These are phyloP conservation scores for Phialophora chinensis DNA, from an alignment of 2,329 filamentous ascomycete species.

Conservation along the genomic window DNA sequence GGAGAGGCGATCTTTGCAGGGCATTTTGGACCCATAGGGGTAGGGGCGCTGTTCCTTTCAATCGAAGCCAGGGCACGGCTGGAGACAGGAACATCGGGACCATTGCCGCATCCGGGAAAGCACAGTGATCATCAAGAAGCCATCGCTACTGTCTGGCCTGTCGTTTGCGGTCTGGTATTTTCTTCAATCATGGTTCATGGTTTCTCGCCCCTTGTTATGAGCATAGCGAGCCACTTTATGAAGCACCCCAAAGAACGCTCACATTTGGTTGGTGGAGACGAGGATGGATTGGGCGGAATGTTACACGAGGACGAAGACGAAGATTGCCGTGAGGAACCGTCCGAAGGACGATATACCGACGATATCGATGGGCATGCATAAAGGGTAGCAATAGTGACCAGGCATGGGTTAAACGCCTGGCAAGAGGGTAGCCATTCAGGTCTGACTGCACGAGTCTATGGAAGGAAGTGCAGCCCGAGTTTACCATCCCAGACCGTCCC, in stretches of 20 bases:
- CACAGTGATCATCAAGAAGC: slow-evolving; percentile 46
- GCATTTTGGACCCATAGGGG: slow-evolving; percentile 64
- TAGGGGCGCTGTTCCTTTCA: slow-evolving; percentile 62
- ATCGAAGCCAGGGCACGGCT: slow-evolving; percentile 61
- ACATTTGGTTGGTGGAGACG: slow-evolving; percentile 57
- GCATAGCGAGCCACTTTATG: slow-evolving; percentile 55
- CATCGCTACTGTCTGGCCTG: slow-evolving; percentile 58
- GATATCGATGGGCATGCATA: slow-evolving; percentile 5
- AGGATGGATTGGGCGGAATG: slow-evolving; percentile 59
- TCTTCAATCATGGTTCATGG: slow-evolving; percentile 62
- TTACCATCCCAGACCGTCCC: too few relatives aligned
- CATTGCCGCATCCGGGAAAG: slow-evolving; percentile 52
- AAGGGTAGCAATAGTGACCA: neutral
- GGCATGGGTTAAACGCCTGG: neutral
- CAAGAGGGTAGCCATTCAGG: neutral
- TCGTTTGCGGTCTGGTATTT: slow-evolving; percentile 61
- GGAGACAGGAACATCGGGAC: slow-evolving; percentile 56
- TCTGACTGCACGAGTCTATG: neutral
- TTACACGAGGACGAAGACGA: slow-evolving; percentile 49
- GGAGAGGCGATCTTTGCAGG: slow-evolving; percentile 62
- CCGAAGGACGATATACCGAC: slow-evolving; percentile 8
- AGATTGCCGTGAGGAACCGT: slow-evolving; percentile 32
- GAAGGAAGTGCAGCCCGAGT: neutral
- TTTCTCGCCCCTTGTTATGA: slow-evolving; percentile 58
- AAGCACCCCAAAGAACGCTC: slow-evolving; percentile 56